Percentiles rank a stretch among this genome's conserved stretches.
These are phyloP conservation scores for Sisymbrium irio DNA, from an alignment of 345 rosid genomes.

Conservation along the genomic window DNA sequence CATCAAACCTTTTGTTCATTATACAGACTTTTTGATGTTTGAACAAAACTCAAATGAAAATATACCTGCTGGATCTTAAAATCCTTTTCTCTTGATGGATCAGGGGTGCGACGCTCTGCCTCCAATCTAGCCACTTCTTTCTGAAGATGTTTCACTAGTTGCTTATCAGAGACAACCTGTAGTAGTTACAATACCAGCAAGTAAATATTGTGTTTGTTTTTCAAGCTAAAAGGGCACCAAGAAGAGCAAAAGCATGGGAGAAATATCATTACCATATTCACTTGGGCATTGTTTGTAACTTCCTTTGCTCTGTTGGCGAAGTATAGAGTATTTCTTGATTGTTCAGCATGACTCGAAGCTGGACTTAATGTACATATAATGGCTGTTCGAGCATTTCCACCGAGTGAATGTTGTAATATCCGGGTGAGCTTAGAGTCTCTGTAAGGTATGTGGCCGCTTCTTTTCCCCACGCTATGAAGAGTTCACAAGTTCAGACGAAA, in stretches of 20 bases:
- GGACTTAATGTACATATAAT: slow-evolving; percentile 98
- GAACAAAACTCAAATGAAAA: background rate
- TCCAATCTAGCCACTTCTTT: slow-evolving; percentile 97
- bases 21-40: background rate
- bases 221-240: slow-evolving; percentile 2
- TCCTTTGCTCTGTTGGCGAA: slow-evolving; percentile 99
- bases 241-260: slow-evolving; percentile 1
- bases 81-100: slow-evolving; percentile 84
- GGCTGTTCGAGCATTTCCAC: slow-evolving; percentile 99
- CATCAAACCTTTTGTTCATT: background rate
- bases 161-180: slow-evolving; percentile 96
- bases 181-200: background rate
- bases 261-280: slow-evolving; percentile 76
- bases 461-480: slow-evolving; percentile 77
- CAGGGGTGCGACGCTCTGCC: slow-evolving; percentile 97
- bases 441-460: slow-evolving; percentile 92
- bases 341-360: slow-evolving; percentile 82
- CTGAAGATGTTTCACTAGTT: slow-evolving; percentile 95
- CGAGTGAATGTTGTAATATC: slow-evolving; percentile 95
- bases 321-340: slow-evolving; percentile 92
- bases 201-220: background rate
- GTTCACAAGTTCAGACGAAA: slow-evolving; percentile 12
- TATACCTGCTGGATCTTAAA: slow-evolving; percentile 78
- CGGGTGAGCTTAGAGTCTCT: slow-evolving; percentile 98
- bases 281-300: slow-evolving; percentile 98